Conservation (phyloP, 768 basidiomycete genomes). For the Amanita inopinata region DNA sequence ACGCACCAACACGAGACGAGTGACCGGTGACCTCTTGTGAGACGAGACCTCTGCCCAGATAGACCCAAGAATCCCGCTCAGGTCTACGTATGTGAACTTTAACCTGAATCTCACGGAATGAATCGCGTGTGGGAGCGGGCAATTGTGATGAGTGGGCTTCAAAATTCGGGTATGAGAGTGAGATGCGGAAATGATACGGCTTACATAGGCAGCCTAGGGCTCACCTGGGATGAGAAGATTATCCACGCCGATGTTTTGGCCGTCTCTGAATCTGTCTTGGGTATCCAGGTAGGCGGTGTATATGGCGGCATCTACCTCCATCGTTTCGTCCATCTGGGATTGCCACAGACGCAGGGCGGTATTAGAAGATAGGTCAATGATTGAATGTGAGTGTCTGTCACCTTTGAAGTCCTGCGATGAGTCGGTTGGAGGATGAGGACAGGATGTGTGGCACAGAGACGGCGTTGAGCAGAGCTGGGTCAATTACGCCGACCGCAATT, state of each 20-base stretch:
- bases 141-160: slow-evolving; percentile 2
- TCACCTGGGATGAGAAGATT: not conserved
- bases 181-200: not conserved
- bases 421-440: too few species aligned
- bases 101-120: slow-evolving; percentile 69
- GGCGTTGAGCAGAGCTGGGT: not conserved
- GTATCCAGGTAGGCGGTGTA: slow-evolving; percentile 7
- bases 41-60: slow-evolving; percentile 70
- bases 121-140: slow-evolving; percentile 32
- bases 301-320: slow-evolving; percentile 33
- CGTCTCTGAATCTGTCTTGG: slow-evolving; percentile 5
- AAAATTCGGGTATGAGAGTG: not conserved
- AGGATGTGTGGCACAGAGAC: too few species aligned
- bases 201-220: not conserved
- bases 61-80: slow-evolving; percentile 73
- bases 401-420: too few species aligned
- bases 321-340: slow-evolving; percentile 28
- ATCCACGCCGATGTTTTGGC: not conserved
- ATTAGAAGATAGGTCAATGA: too few species aligned
- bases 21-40: slow-evolving; percentile 69
- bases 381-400: too few species aligned
- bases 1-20: slow-evolving; percentile 72
- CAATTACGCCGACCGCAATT: too few species aligned
- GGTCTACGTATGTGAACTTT: slow-evolving; percentile 78
- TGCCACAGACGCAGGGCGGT: not conserved